Evolutionary conservation across 257 asterid genomes (phyloP).

Genomic region (Orobanche coerulescens): DNA sequence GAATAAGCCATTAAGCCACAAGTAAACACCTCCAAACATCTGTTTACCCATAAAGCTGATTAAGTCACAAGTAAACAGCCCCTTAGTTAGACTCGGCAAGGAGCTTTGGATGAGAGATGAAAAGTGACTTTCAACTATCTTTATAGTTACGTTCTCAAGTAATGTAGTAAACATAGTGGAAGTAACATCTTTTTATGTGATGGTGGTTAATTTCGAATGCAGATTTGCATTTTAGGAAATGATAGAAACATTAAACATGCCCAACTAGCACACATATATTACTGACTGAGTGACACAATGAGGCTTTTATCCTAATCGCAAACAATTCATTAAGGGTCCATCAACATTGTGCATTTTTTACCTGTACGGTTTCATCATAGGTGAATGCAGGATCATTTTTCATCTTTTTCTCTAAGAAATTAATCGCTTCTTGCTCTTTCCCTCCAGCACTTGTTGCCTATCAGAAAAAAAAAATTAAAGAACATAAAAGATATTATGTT

Average conservation of each 20-base stretch:
- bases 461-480: constrained; percentile 22
- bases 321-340: neutral
- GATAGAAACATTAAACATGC: neutral
- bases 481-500: constrained; percentile 10
- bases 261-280: neutral
- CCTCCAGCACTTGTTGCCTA: constrained; percentile 98
- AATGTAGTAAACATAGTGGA: neutral
- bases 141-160: neutral
- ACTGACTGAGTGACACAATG: neutral
- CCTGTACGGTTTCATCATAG: constrained; percentile 95
- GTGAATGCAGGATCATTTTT: constrained; percentile 84
- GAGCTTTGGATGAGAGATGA: neutral
- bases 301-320: neutral
- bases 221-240: neutral
- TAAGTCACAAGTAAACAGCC: no score
- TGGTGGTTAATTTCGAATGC: neutral
- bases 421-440: constrained; percentile 94
- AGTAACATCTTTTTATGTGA: neutral
- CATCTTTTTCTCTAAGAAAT: constrained; percentile 94
- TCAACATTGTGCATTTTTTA: constrained; percentile 21
- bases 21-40: no score
- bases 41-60: no score
- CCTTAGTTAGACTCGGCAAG: neutral
- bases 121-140: neutral
- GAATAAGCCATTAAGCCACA: no score